A percentile compares a stretch with the other conserved stretches of the same genome.
These are phyloP conservation scores for Metarhizium anisopliae DNA, from an alignment of 2,329 filamentous ascomycete genomes.

Conservation along the genomic window DNA sequence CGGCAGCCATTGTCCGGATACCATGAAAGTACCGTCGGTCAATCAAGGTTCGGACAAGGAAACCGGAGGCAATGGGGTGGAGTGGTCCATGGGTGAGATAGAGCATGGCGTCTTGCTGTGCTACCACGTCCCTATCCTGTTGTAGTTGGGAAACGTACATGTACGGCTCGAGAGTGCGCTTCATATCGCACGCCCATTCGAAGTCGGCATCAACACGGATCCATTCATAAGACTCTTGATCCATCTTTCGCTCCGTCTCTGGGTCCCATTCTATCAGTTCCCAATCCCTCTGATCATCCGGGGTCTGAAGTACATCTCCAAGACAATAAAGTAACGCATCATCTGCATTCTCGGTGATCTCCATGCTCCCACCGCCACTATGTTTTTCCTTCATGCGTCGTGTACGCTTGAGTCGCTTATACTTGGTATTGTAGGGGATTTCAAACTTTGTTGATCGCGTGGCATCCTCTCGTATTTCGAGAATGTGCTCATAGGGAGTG, in stretches of 20 bases:
- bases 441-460: constrained; percentile 72
- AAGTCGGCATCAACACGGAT: constrained; percentile 97
- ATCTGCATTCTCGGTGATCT: constrained; percentile 54
- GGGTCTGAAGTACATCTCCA: constrained; percentile 78
- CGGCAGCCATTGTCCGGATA: constrained; percentile 77
- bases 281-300: constrained; percentile 79
- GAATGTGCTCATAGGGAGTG: constrained; percentile 95
- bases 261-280: constrained; percentile 79
- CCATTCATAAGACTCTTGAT: constrained; percentile 96
- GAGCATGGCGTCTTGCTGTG: constrained; percentile 69
- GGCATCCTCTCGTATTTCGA: constrained; percentile 82
- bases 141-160: constrained; percentile 98
- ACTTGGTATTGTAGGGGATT: constrained; percentile 98
- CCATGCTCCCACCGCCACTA: constrained; percentile 46
- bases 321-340: constrained; percentile 84
- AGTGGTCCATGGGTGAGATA: constrained; percentile 59
- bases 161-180: constrained; percentile 76
- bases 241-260: constrained; percentile 85
- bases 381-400: constrained; percentile 71
- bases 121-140: constrained; percentile 92
- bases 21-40: constrained; percentile 90
- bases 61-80: constrained; percentile 78
- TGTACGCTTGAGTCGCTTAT: constrained; percentile 90
- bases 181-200: constrained; percentile 89
- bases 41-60: constrained; percentile 81